phyloP scores from a whole-genome alignment of 805 yeast species.

The Nakazawaea peltata region DNA sequence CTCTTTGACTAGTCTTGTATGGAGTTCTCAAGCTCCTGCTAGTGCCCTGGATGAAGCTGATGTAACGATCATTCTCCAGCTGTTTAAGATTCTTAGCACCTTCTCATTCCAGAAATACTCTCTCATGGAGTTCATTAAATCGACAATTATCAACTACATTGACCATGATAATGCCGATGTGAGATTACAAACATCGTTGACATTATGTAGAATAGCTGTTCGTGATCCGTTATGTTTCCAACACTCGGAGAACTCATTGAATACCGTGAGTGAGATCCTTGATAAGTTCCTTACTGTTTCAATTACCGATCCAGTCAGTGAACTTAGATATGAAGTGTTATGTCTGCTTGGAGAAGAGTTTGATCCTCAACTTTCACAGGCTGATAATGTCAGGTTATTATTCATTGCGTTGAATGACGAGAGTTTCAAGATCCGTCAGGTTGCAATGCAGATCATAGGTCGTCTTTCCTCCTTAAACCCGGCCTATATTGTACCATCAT shows the following conservation, averaged over 20 bases:
- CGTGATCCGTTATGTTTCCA: slow-evolving; percentile 81
- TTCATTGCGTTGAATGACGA: slow-evolving; percentile 92
- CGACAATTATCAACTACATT: slow-evolving; percentile 75
- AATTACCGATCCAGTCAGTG: slow-evolving; percentile 82
- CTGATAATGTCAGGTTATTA: slow-evolving; percentile 76
- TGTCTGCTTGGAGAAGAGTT: slow-evolving; percentile 64
- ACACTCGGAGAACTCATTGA: slow-evolving; percentile 29
- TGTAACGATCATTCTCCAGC: slow-evolving; percentile 55
- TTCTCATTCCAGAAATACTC: slow-evolving; percentile 73
- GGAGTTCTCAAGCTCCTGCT: neutral
- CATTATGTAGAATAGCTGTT: slow-evolving; percentile 69
- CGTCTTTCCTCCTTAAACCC: slow-evolving; percentile 83
- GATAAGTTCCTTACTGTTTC: slow-evolving; percentile 75
- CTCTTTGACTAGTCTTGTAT: slow-evolving; percentile 15
- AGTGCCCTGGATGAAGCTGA: slow-evolving; percentile 17
- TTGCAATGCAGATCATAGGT: slow-evolving; percentile 74
- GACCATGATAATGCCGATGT: slow-evolving; percentile 76
- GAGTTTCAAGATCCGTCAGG: slow-evolving; percentile 71
- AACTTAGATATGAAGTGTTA: slow-evolving; percentile 75
- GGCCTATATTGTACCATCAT: slow-evolving; percentile 89
- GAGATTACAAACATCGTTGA: slow-evolving; percentile 75
- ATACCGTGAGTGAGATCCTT: slow-evolving; percentile 76
- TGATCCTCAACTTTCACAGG: slow-evolving; percentile 91
- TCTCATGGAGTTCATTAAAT: slow-evolving; percentile 79
- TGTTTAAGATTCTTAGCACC: slow-evolving; percentile 65